A percentile compares a stretch with the other conserved stretches of the same genome.
Evolutionary conservation across 2,329 filamentous ascomycete genomes (phyloP).

Genomic region (Fusarium lateritium): DNA sequence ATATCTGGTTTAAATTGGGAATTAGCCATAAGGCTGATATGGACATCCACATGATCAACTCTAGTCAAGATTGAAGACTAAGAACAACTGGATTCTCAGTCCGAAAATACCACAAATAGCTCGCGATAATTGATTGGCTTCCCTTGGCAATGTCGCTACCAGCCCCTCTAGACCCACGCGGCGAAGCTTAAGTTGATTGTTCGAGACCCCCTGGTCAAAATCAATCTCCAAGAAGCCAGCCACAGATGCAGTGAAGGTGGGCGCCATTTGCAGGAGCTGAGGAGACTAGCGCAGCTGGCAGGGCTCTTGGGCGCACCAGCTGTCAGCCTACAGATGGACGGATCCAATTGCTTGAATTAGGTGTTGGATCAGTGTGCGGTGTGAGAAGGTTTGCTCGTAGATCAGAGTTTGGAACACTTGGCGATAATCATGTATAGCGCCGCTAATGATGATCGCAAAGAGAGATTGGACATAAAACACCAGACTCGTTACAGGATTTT

Average conservation of each 20-base stretch:
- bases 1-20: neutral
- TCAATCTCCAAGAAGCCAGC: constrained; percentile 24
- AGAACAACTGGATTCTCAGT: constrained; percentile 1
- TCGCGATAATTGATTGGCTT: neutral
- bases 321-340: constrained; percentile 27
- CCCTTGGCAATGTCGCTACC: constrained; percentile 31
- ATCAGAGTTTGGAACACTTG: constrained; percentile 12
- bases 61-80: constrained; percentile 5
- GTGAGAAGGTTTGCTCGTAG: neutral
- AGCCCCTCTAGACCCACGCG: constrained; percentile 39
- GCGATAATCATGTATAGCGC: constrained; percentile 6
- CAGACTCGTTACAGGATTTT: constrained; percentile 38
- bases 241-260: constrained; percentile 8
- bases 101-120: constrained; percentile 36
- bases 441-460: constrained; percentile 1
- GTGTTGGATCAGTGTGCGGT: neutral
- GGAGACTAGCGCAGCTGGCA: constrained; percentile 26
- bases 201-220: constrained; percentile 41
- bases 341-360: constrained; percentile 4
- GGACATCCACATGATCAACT: neutral
- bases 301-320: constrained; percentile 13
- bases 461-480: constrained; percentile 30
- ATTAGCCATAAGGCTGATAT: neutral
- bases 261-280: constrained; percentile 31
- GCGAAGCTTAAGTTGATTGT: constrained; percentile 49